Percentiles rank a stretch among this genome's conserved stretches.
These are phyloP conservation scores for Lenwebbia sp. DNA, from an alignment of 345 rosid genomes.

Conservation along the genomic window DNA sequence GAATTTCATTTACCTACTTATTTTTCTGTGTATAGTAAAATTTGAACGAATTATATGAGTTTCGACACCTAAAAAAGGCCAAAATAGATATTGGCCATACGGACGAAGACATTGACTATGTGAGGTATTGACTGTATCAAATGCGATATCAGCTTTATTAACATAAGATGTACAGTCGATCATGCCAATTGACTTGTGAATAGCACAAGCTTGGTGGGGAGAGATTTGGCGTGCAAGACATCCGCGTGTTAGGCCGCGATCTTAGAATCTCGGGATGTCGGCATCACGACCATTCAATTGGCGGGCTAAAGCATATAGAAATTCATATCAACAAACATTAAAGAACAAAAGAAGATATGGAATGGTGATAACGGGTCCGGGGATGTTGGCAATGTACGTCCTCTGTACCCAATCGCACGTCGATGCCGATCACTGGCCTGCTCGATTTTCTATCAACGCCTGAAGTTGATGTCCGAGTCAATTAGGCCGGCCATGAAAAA, in stretches of 20 bases:
- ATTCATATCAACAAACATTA: not conserved
- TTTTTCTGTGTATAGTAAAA: not conserved
- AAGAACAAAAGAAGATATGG: not conserved
- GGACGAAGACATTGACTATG: not conserved
- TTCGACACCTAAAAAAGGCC: not conserved
- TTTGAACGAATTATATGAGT: not conserved
- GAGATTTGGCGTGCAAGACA: rapidly evolving
- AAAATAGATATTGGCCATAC: not conserved
- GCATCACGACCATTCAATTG: not conserved
- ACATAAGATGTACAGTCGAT: rapidly evolving
- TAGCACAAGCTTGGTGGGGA: rapidly evolving
- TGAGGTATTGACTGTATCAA: not conserved
- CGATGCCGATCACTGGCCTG: not conserved
- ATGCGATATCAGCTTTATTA: not conserved
- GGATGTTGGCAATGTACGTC: not conserved
- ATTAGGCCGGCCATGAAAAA: not conserved
- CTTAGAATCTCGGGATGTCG: not conserved
- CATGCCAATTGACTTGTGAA: not conserved
- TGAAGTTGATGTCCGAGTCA: not conserved
- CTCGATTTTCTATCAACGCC: not conserved
- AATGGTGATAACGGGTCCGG: not conserved
- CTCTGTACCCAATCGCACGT: not conserved
- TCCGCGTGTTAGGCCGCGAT: not conserved
- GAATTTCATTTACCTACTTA: not conserved
- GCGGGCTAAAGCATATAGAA: not conserved